Conservation (phyloP, 108 stramenopile genomes). For the Fistulifera pelliculosa region DNA sequence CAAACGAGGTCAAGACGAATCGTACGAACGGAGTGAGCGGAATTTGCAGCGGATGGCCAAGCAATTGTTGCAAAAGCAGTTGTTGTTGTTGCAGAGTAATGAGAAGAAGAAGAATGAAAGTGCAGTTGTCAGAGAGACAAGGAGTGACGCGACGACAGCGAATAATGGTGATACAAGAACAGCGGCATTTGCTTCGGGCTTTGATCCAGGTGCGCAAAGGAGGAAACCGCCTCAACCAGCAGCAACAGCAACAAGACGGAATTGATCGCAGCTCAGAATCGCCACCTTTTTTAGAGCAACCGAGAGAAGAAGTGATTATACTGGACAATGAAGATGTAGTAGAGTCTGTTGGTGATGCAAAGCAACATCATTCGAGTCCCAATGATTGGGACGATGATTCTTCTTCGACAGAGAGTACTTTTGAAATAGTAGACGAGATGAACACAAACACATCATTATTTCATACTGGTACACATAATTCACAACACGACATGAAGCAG, state of each 20-base stretch:
- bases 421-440: not conserved
- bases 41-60: conserved; percentile 55
- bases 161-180: not conserved
- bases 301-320: no score
- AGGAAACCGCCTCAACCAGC: not conserved
- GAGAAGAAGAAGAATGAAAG: not conserved
- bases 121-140: not conserved
- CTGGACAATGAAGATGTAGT: no score
- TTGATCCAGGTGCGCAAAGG: conserved; percentile 5
- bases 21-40: conserved; percentile 10
- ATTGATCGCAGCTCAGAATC: no score
- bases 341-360: no score
- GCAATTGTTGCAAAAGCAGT: conserved; percentile 53
- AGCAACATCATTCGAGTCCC: not conserved
- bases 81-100: conserved; percentile 14
- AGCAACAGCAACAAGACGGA: no score
- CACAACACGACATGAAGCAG: not conserved
- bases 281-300: no score
- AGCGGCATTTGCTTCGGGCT: not conserved
- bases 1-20: conserved; percentile 47
- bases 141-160: not conserved
- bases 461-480: not conserved
- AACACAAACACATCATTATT: not conserved
- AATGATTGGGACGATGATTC: not conserved
- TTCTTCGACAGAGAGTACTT: no score